Base-by-base conservation (phyloP, 75 land plant species). In the Cryptomeria japonica region DNA sequence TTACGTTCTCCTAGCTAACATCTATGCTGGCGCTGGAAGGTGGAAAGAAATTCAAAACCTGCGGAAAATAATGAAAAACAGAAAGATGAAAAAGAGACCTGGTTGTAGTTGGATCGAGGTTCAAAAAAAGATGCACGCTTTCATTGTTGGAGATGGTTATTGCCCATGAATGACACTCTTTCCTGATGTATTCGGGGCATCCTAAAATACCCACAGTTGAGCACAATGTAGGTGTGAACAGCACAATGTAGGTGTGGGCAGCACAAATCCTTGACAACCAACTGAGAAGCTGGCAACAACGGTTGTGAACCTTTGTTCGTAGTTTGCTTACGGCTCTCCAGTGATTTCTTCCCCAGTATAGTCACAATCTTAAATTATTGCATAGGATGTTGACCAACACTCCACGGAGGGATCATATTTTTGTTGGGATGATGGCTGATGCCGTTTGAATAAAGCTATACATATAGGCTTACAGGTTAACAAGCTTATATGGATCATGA, bases 91-190 rank as follows among this genome's bases (percentile, higher is more conserved):
- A 83, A 46, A 25, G 31, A n/a, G 25, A 4, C 84, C 84, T 11
- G 44, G 84, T 18, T 83, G 84, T 31, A 83, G 84, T 83, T 41
- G 49, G 46, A 46, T 83, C 14, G 84, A 83, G 84, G 84, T 83
- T 22, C 12, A 38, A 2, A 41, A 83, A 31, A 46, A 83, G 84
- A 32, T 83, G 84, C 84, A 83, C 34, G 46, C 38, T 12, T 82
- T 82, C 84, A 39, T 42, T 38, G 84, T 42, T 42, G 84, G 84
- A 82, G 84, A 82, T 32, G n/a, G 72, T 68, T n/a, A 72, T 9
- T 72, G 36, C 76, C 76, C 31, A 32, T n/a, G 34, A 34, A 72
- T 32, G 14, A 28, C 28, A 6, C 72, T 2, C n/a, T 68, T 25
- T 25, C n/a, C 72, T 68, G 31, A 68, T 68, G 72, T 22, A 68